Evolutionary conservation across 345 rosid genomes (phyloP).

Genomic region (Conringia planisiliqua): DNA sequence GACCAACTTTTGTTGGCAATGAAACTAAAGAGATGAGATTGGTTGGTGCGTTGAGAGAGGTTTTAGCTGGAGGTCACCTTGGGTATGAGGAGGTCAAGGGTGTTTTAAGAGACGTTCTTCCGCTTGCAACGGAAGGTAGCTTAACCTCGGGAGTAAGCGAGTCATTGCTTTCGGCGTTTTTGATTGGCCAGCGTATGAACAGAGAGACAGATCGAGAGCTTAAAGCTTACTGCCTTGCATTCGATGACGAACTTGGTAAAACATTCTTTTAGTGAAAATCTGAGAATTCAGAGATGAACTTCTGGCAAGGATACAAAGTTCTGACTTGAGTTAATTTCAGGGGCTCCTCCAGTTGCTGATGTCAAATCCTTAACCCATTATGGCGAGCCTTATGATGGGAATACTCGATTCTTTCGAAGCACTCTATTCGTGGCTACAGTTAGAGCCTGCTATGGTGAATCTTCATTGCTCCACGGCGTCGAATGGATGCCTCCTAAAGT

Average conservation of each 20-base stretch:
- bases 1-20: slow-evolving; percentile 76
- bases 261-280: not conserved
- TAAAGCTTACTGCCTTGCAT: slow-evolving; percentile 95
- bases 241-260: slow-evolving; percentile 90
- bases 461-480: slow-evolving; percentile 92
- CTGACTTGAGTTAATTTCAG: slow-evolving; percentile 34
- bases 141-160: slow-evolving; percentile 63
- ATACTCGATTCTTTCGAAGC: slow-evolving; percentile 84
- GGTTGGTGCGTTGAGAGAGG: slow-evolving; percentile 94
- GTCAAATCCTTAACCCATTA: slow-evolving; percentile 93
- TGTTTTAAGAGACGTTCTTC: slow-evolving; percentile 81
- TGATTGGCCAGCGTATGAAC: slow-evolving; percentile 97
- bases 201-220: slow-evolving; percentile 93
- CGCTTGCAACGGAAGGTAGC: slow-evolving; percentile 48
- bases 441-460: slow-evolving; percentile 92
- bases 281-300: not conserved
- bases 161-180: slow-evolving; percentile 88
- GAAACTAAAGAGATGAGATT: slow-evolving; percentile 75
- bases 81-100: slow-evolving; percentile 95
- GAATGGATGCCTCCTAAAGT: slow-evolving; percentile 99
- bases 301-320: not conserved
- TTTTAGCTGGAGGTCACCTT: slow-evolving; percentile 92
- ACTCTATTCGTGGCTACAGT: slow-evolving; percentile 89
- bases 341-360: slow-evolving; percentile 80
- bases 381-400: slow-evolving; percentile 99